Conservation (phyloP, 345 rosid species). For the Citrus sinensis region DNA sequence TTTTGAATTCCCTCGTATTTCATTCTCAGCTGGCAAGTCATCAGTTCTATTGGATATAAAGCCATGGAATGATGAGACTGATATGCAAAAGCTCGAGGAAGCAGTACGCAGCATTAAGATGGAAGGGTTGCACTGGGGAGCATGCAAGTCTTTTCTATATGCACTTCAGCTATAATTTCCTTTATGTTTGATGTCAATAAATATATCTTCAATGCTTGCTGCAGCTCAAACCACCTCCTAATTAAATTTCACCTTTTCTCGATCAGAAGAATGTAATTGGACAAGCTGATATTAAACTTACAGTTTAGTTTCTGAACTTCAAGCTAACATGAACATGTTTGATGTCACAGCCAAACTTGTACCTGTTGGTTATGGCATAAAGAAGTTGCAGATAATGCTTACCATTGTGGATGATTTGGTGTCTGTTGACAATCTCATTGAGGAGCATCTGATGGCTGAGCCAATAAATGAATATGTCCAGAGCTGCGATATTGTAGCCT, state of each 20-base stretch:
- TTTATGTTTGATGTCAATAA: not conserved
- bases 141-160: conserved; percentile 37
- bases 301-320: not conserved
- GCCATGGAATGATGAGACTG: conserved; percentile 93
- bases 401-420: conserved; percentile 85
- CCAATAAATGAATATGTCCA: conserved; percentile 73
- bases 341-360: conserved; percentile 58
- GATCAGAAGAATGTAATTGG: not conserved
- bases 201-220: not conserved
- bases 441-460: conserved; percentile 59
- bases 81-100: conserved; percentile 84
- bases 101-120: conserved; percentile 56
- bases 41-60: conserved; percentile 70
- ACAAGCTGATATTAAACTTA: too few species aligned
- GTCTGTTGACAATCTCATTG: conserved; percentile 65
- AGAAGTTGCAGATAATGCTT: conserved; percentile 80
- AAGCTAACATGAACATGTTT: not conserved
- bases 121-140: conserved; percentile 84
- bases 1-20: not conserved
- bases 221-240: not conserved
- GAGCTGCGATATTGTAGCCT: conserved; percentile 81
- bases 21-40: conserved; percentile 63
- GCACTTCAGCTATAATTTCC: not conserved
- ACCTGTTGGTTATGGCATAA: conserved; percentile 77
- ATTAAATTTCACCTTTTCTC: not conserved